Evolutionary conservation across 2,329 filamentous ascomycete species (phyloP).

Genomic region (Fusarium paranaense): DNA sequence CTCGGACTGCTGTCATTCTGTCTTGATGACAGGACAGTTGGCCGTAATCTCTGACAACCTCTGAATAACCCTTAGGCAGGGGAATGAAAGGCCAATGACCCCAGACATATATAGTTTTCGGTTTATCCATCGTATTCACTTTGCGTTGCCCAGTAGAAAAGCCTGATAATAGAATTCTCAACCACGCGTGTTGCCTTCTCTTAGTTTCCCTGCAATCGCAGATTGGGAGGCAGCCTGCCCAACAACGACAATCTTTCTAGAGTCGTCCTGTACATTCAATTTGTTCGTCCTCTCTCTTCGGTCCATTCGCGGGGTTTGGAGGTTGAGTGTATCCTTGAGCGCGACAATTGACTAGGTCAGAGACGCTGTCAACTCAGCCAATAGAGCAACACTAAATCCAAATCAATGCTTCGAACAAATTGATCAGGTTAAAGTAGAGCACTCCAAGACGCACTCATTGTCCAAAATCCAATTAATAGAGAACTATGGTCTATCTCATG

Average conservation of each 20-base stretch:
- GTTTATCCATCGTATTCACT: neutral
- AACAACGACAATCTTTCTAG: neutral
- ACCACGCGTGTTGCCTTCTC: neutral
- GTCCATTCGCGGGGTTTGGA: too few relatives aligned
- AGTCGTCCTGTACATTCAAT: too few relatives aligned
- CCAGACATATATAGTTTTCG: neutral
- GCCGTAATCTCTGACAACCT: neutral
- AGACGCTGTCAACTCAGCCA: neutral
- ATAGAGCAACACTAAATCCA: neutral
- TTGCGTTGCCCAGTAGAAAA: neutral
- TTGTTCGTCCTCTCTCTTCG: neutral
- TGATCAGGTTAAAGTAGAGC: neutral
- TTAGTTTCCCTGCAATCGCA: neutral
- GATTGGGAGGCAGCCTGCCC: neutral
- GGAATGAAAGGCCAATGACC: neutral
- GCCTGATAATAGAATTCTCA: neutral
- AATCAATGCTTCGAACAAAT: neutral
- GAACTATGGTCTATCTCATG: neutral
- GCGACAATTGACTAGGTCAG: neutral
- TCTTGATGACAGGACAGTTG: neutral
- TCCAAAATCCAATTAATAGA: neutral
- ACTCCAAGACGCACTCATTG: neutral
- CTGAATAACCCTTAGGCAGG: neutral
- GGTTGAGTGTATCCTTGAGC: neutral
- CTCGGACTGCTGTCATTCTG: neutral